Evolutionary conservation across 257 asterid species (phyloP).

Genomic region (Haberlea rhodopensis): DNA sequence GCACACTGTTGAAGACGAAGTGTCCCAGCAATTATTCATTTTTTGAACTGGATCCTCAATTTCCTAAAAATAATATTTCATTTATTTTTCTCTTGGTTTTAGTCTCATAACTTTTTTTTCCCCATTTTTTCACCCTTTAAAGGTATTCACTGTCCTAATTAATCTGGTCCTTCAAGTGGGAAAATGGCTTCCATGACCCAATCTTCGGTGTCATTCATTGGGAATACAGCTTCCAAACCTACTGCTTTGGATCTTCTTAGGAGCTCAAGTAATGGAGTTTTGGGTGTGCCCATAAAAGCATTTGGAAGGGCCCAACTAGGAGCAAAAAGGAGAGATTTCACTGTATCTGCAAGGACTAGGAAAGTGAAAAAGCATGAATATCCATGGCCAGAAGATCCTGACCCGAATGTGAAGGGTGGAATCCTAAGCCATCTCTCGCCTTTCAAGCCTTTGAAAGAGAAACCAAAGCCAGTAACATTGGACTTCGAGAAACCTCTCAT

Average conservation of each 20-base stretch:
- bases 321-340: not conserved
- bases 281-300: not conserved
- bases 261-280: not conserved
- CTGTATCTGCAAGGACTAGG: conserved; percentile 61
- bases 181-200: not conserved
- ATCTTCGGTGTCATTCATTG: not conserved
- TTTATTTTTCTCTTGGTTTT: not conserved
- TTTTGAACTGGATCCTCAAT: not conserved
- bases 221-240: not conserved
- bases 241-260: not conserved
- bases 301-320: not conserved
- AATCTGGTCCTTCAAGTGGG: not conserved
- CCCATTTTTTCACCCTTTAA: not conserved
- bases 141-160: not conserved
- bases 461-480: conserved; percentile 87
- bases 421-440: conserved; percentile 75
- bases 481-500: conserved; percentile 89
- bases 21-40: not conserved
- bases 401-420: conserved; percentile 89
- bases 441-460: conserved; percentile 94
- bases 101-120: not conserved
- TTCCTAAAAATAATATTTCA: not conserved
- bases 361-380: conserved; percentile 71
- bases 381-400: conserved; percentile 87
- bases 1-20: too few relatives aligned